Percentiles rank a stretch among this genome's conserved stretches.
phyloP scores from a whole-genome alignment of 1,284 basidiomycete species.

The Apiotrichum porosum region DNA sequence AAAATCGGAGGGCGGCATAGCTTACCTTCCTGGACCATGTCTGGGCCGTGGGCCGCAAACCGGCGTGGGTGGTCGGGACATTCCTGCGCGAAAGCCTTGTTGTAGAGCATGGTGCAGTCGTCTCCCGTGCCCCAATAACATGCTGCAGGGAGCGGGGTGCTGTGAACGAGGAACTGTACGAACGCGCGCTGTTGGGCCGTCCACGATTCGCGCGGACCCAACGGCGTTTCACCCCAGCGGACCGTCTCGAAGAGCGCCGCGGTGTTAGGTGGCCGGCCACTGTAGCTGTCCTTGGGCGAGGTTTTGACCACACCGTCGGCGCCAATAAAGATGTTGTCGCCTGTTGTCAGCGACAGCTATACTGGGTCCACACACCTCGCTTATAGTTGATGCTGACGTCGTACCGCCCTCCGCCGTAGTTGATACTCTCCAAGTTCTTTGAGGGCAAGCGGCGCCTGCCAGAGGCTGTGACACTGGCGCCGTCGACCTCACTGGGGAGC shows the following conservation, averaged over 20 bases:
- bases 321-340: too few relatives aligned
- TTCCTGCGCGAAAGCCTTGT: conserved; percentile 30
- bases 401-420: too few relatives aligned
- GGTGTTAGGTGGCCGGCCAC: too few relatives aligned
- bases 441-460: too few relatives aligned
- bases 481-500: too few relatives aligned
- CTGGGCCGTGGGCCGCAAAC: background rate
- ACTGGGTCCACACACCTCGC: too few relatives aligned
- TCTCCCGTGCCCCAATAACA: conserved; percentile 33
- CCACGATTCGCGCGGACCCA: conserved; percentile 36
- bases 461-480: too few relatives aligned
- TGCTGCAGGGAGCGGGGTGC: too few relatives aligned
- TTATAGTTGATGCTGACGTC: too few relatives aligned
- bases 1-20: background rate
- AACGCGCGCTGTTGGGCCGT: conserved; percentile 26
- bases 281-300: too few relatives aligned
- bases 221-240: conserved; percentile 38
- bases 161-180: conserved; percentile 27
- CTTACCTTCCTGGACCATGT: background rate
- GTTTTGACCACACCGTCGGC: background rate
- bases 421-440: too few relatives aligned
- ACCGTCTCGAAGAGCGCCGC: conserved; percentile 23
- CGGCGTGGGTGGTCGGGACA: conserved; percentile 1
- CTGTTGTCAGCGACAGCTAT: too few relatives aligned
- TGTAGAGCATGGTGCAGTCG: conserved; percentile 42